A percentile compares a stretch with the other conserved stretches of the same genome.
These are phyloP conservation scores for Blepharisma undulans DNA, from an alignment of 169 alveolate genomes.

Conservation along the genomic window DNA sequence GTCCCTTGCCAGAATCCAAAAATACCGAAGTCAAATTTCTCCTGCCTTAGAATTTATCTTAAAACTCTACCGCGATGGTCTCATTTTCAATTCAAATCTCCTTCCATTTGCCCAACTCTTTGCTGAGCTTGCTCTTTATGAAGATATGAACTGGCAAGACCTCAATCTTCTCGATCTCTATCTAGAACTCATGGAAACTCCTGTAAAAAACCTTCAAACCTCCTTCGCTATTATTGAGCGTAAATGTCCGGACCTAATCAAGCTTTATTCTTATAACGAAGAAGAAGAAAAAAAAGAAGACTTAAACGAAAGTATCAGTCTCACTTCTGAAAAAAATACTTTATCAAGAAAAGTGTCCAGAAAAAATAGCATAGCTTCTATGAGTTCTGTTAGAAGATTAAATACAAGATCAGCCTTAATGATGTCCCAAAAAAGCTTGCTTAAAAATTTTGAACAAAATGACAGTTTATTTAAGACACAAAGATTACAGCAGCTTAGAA, in stretches of 20 bases:
- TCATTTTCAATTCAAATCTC: constrained; percentile 14
- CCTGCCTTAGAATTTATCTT: not conserved
- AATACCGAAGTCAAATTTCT: not conserved
- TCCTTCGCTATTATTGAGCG: not conserved
- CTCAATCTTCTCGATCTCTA: constrained; percentile 12
- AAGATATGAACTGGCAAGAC: constrained; percentile 20
- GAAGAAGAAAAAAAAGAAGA: not conserved
- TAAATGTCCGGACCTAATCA: not conserved
- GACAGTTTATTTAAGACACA: not conserved
- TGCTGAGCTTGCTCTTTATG: constrained; percentile 26
- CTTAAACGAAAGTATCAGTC: not conserved
- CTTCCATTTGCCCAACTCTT: not conserved
- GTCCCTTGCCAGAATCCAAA: not conserved
- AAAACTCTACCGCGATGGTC: not conserved
- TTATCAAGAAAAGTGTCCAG: constrained; percentile 14
- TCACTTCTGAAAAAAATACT: not conserved
- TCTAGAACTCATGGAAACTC: not conserved
- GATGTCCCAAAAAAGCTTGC: not conserved
- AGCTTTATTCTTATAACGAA: not conserved
- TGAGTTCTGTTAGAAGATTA: constrained; percentile 9
- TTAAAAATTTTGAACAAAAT: not conserved
- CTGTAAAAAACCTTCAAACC: not conserved
- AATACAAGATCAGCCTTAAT: not conserved
- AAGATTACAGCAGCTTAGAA: not conserved
- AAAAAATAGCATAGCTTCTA: constrained; percentile 23